Conservation (phyloP, 2,329 filamentous ascomycete genomes). For the Neophaeococcomyces aloes region DNA sequence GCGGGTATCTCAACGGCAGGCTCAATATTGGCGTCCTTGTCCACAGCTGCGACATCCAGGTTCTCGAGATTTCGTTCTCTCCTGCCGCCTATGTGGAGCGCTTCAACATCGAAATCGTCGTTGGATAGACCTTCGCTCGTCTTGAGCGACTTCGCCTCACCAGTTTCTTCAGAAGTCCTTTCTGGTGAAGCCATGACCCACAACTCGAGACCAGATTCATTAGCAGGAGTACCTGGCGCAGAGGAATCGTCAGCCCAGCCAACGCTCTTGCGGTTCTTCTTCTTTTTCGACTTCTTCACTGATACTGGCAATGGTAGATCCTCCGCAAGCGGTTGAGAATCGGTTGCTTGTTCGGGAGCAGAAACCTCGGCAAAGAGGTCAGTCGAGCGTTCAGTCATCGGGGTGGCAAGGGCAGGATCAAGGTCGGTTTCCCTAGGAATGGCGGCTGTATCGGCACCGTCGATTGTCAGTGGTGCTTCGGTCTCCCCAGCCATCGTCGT, state of each 20-base stretch:
- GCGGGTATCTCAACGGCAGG: background rate
- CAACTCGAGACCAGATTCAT: constrained; percentile 3
- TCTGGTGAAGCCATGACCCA: constrained; percentile 1
- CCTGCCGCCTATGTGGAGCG: background rate
- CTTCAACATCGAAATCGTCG: background rate
- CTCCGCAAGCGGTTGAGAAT: background rate
- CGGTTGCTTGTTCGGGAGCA: background rate
- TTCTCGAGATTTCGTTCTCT: background rate
- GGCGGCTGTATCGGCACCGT: too few species aligned
- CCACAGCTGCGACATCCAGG: background rate
- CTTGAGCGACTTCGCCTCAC: background rate
- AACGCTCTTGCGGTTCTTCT: constrained; percentile 9
- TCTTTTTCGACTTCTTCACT: constrained; percentile 2
- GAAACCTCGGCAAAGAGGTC: constrained; percentile 1
- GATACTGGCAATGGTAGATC: background rate
- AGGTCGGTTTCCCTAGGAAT: background rate
- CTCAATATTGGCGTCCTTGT: background rate
- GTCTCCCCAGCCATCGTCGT: background rate
- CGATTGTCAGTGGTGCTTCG: background rate
- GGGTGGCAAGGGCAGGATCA: background rate
- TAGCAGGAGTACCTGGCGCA: constrained; percentile 4
- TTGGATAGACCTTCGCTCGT: too few species aligned
- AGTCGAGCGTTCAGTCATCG: background rate
- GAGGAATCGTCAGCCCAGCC: constrained; percentile 6
- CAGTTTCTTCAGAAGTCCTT: background rate